Evolutionary conservation across 1,139 yeast genomes (phyloP), one percentile per base, ranked within the genome.

Genomic region (Hyphopichia wangnamkhiaoensis): DNA sequence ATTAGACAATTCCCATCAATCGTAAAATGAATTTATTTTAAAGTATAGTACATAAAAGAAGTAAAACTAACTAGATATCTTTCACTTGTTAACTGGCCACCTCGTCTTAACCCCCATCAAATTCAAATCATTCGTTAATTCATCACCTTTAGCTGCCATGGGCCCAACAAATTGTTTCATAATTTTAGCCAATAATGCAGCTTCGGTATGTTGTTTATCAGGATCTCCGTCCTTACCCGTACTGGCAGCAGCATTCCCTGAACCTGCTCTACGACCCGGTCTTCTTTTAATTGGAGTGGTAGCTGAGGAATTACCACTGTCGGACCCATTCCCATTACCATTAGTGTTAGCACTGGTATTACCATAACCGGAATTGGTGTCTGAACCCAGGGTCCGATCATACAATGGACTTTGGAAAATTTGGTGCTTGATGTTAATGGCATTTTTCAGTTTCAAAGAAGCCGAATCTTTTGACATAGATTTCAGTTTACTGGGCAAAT

Each of bases 141-240:
- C 75, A 14, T 69, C 71, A 7, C 53, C 48, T 35, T 48, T 62
- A 3, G 65, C 71, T 18, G 65, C 51, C 37, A 62, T 67, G 3
- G 77, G 77, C 2, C 76, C 76, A 18, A 47, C 49, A 41, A 69
- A 72, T 42, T 70, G 74, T 50, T 72, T 72, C 68, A 67, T 65
- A 35, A 72, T 72, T 50, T 64, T 68, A 3, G 76, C 75, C 39
- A 71, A 57, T 21, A 72, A 53, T 18, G 60, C 60, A 0, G 75
- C 61, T 45, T 72, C 77, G 1, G 71, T 58, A 43, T 58, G 58
- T 42, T 58, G 48, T 31, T 48, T 52, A 18, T 59, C 63, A 5
- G 56, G 54, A 19, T 52, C 58, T 3, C 52, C 54, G 13, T 35
- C 45, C 32, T 42, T 43, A 13, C 37, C 39, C 24, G 40, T 42